Percentiles rank a stretch among this genome's conserved stretches.
phyloP scores from a whole-genome alignment of 768 basidiomycete species.

The Panus rudis region DNA sequence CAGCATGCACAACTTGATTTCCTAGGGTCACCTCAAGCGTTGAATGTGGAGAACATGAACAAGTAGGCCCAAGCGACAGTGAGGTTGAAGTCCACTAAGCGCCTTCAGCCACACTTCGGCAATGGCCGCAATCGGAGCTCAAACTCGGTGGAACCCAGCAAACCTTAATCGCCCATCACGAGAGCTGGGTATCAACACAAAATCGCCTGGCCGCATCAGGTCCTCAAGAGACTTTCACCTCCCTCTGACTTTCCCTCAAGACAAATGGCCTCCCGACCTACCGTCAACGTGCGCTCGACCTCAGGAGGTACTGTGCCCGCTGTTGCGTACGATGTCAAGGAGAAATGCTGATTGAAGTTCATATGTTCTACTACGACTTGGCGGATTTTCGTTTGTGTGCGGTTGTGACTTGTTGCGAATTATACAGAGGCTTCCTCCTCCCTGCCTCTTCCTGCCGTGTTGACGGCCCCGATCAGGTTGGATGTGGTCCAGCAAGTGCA shows the following conservation, averaged over 20 bases:
- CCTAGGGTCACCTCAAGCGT: no score
- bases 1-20: no score
- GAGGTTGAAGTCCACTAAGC: no score
- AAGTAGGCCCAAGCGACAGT: no score
- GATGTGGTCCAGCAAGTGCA: constrained; percentile 98
- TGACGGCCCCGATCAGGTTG: constrained; percentile 96
- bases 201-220: background rate
- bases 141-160: no score
- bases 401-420: no score
- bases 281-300: constrained; percentile 74
- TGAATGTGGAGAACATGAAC: no score
- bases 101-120: no score
- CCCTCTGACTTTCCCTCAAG: background rate
- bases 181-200: background rate
- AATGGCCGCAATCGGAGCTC: no score
- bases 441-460: constrained; percentile 88
- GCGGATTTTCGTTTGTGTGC: background rate
- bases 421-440: constrained; percentile 74
- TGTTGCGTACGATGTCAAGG: background rate
- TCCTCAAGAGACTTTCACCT: background rate
- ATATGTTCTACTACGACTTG: background rate
- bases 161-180: constrained; percentile 10
- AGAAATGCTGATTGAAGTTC: constrained; percentile 4
- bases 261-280: constrained; percentile 76
- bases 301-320: constrained; percentile 52